Conservation (phyloP, 2,329 filamentous ascomycete species). For the Knufia petricola region DNA sequence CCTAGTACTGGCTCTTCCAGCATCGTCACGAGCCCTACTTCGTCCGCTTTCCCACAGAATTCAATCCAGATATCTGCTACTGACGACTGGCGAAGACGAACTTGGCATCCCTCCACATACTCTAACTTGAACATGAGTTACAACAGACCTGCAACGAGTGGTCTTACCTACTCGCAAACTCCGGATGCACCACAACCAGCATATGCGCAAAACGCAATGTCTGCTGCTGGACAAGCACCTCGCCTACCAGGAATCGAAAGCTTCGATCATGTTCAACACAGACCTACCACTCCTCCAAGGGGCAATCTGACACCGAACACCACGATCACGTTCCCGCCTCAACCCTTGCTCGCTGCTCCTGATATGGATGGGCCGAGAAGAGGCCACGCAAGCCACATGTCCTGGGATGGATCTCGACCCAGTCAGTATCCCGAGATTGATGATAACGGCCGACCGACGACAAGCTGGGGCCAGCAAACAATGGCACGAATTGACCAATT, state of each 20-base stretch:
- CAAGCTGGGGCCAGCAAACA: constrained; percentile 36
- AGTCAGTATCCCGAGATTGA: constrained; percentile 26
- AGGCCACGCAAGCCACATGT: constrained; percentile 38
- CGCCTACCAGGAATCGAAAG: constrained; percentile 85
- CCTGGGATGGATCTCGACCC: constrained; percentile 34
- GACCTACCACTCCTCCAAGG: constrained; percentile 46
- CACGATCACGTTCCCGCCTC: constrained; percentile 48
- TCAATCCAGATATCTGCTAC: constrained; percentile 44
- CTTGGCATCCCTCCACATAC: constrained; percentile 71
- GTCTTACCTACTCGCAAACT: constrained; percentile 65
- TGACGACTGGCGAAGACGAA: constrained; percentile 70
- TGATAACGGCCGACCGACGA: constrained; percentile 27
- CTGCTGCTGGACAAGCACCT: constrained; percentile 48
- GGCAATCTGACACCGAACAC: constrained; percentile 68
- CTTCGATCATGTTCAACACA: constrained; percentile 65
- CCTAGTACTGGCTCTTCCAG: constrained; percentile 51
- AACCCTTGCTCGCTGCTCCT: constrained; percentile 25
- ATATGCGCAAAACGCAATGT: constrained; percentile 40
- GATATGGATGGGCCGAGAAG: constrained; percentile 36
- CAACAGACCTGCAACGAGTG: constrained; percentile 57
- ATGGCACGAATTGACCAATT: constrained; percentile 17
- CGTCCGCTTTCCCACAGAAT: constrained; percentile 49
- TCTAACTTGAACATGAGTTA: constrained; percentile 48
- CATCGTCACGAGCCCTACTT: constrained; percentile 55
- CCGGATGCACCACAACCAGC: constrained; percentile 53